These are phyloP conservation scores for Scheffersomyces segobiensis DNA, from an alignment of 1,139 yeast genomes.

Conservation along the genomic window DNA sequence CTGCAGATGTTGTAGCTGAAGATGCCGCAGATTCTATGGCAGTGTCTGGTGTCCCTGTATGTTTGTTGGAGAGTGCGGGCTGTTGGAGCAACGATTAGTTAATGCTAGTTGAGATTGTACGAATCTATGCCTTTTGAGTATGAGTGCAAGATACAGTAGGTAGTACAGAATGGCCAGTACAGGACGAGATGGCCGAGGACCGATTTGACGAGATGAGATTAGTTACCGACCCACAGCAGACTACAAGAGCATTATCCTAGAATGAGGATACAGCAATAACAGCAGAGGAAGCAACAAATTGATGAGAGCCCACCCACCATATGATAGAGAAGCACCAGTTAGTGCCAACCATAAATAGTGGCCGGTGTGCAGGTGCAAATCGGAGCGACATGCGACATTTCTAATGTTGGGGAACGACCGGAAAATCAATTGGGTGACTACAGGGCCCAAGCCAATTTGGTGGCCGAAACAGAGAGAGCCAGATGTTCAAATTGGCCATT, in stretches of 20 bases:
- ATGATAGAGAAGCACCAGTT: not conserved
- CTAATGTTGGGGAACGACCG: not conserved
- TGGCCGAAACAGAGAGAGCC: not conserved
- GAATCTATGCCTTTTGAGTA: not conserved
- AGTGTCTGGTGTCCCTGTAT: not conserved
- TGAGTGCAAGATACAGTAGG: not conserved
- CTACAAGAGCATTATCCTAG: not conserved
- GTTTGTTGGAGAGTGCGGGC: not conserved
- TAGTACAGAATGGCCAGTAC: not conserved
- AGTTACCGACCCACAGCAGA: not conserved
- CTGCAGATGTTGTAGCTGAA: not conserved
- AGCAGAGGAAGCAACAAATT: not conserved
- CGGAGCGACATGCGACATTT: not conserved
- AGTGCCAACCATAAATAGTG: not conserved
- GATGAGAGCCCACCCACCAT: not conserved
- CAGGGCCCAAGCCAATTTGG: not conserved
- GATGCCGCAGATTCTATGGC: not conserved
- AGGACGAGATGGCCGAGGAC: not conserved
- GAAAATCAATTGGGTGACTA: not conserved
- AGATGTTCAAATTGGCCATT: no score
- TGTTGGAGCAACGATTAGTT: not conserved
- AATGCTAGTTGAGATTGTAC: not conserved
- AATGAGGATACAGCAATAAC: not conserved
- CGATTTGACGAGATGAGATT: not conserved
- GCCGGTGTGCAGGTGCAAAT: not conserved